Evolutionary conservation across 2,329 filamentous ascomycete species (phyloP), one percentile per base, ranked within the genome.

Genomic region (Stemphylium beticola): DNA sequence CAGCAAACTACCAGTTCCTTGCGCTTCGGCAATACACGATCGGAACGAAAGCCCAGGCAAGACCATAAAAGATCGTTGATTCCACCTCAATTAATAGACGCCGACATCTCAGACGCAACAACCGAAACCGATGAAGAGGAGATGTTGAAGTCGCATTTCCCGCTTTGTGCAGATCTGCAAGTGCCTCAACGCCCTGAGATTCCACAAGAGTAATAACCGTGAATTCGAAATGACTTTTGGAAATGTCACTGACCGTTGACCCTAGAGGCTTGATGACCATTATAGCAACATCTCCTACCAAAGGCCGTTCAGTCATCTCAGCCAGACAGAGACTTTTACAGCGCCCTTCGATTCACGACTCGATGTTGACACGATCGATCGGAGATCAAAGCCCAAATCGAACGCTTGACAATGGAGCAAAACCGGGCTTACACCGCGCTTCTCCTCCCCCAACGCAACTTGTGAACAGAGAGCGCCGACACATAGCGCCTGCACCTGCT

Each of bases 291-390:
- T 55, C 57, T n/a, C 39, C 56, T 8, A 38, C 22, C 2, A 50
- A 55, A 43, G 54, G 43, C 9, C 41, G 14, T 14, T 41, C 49
- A 11, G 39, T 51, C 11, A 49, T 51, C 31, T 65, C 65, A 24
- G 65, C 64, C 6, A 55, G 62, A 26, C 49, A 45, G 14, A 61
- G 57, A 24, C 46, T 68, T 26, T 57, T 67, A 50, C 62, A 61
- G 39, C 53, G 65, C 9, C 49, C 58, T 4, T 67, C 62, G 4
- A 67, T 67, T 9, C 53, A 58, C 17, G 45, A 66, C 34, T 54
- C 62, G 2, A 62, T 57, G 32, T 38, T 63, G 10, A 26, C 55
- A 17, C 46, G 39, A n/a, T 18, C 14, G 8, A 10, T 24, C 11
- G 46, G 33, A 10, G 40, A 45, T 17, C 38, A 53, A 12, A 41